Evolutionary conservation across 805 yeast species (phyloP).

Genomic region (Saccharomycopsis capsularis): DNA sequence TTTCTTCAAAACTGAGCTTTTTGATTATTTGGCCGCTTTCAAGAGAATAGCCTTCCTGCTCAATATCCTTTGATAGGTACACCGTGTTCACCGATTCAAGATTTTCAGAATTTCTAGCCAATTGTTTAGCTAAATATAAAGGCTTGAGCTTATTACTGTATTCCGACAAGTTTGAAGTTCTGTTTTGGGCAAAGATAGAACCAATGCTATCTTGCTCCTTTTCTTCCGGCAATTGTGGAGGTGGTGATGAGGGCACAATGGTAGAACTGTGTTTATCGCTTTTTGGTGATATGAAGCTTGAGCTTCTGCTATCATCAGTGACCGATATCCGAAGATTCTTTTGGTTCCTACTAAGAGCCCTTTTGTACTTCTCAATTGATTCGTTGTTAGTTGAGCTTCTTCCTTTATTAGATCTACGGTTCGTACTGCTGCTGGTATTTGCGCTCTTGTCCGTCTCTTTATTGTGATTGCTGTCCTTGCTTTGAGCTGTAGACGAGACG

Average conservation of each 20-base stretch:
- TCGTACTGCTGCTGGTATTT: too few species aligned
- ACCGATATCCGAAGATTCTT: not conserved
- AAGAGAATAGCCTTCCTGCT: too few species aligned
- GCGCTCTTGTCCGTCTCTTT: too few species aligned
- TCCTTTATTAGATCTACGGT: not conserved
- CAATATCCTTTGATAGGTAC: not conserved
- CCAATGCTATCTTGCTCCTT: too few species aligned
- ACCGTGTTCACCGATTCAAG: not conserved
- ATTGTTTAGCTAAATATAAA: not conserved
- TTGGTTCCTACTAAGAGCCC: constrained; percentile 5
- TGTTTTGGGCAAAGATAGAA: too few species aligned
- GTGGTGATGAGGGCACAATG: constrained; percentile 5
- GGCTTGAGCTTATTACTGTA: not conserved
- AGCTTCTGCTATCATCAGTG: not conserved
- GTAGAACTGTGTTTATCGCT: not conserved
- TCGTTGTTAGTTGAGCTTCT: not conserved
- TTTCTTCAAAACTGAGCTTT: too few species aligned
- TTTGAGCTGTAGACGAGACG: too few species aligned
- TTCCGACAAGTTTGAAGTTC: too few species aligned
- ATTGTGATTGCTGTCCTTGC: too few species aligned
- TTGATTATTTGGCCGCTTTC: too few species aligned
- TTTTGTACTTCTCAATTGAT: constrained; percentile 5
- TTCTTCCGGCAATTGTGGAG: not conserved
- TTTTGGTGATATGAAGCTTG: not conserved
- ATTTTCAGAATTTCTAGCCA: not conserved